phyloP scores from a whole-genome alignment of 1,284 basidiomycete genomes.

The Sporisorium exsertum region DNA sequence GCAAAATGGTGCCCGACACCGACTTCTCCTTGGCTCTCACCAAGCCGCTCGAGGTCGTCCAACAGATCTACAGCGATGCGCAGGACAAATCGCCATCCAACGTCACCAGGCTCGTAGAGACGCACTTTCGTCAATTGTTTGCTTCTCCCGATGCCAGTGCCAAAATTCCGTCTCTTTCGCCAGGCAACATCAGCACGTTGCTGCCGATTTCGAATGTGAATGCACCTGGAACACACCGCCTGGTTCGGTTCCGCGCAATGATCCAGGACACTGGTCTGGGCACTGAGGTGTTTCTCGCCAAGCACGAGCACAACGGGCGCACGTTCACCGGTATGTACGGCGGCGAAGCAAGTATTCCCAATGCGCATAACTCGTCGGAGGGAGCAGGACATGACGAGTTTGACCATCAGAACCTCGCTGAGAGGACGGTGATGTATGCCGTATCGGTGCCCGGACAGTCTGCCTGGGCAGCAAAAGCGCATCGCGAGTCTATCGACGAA shows the following conservation, averaged over 20 bases:
- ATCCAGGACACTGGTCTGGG: conserved; percentile 69
- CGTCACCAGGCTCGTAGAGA: conserved; percentile 39
- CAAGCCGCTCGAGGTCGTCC: conserved; percentile 47
- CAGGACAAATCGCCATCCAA: conserved; percentile 35
- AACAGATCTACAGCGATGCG: conserved; percentile 40
- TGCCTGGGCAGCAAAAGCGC: conserved; percentile 53
- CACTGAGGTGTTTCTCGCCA: conserved; percentile 64
- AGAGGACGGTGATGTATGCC: conserved; percentile 66
- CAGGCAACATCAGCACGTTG: conserved; percentile 21
- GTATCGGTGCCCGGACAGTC: conserved; percentile 67
- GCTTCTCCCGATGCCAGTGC: conserved; percentile 34
- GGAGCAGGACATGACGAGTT: conserved; percentile 17
- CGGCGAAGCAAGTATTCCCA: conserved; percentile 20
- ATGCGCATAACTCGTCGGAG: neutral
- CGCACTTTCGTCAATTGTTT: conserved; percentile 46
- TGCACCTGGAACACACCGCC: conserved; percentile 43
- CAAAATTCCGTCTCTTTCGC: conserved; percentile 44
- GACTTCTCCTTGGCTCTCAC: conserved; percentile 50
- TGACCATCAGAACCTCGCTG: conserved; percentile 63
- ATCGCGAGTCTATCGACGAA: conserved; percentile 14
- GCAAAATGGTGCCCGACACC: conserved; percentile 53
- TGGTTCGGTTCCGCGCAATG: conserved; percentile 69
- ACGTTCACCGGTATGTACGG: conserved; percentile 54
- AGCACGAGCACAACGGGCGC: conserved; percentile 39
- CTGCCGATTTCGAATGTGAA: conserved; percentile 6